Percentiles rank a stretch among this genome's conserved stretches.
phyloP scores from a whole-genome alignment of 2,329 filamentous ascomycete genomes.

The Aspergillus sp. region DNA sequence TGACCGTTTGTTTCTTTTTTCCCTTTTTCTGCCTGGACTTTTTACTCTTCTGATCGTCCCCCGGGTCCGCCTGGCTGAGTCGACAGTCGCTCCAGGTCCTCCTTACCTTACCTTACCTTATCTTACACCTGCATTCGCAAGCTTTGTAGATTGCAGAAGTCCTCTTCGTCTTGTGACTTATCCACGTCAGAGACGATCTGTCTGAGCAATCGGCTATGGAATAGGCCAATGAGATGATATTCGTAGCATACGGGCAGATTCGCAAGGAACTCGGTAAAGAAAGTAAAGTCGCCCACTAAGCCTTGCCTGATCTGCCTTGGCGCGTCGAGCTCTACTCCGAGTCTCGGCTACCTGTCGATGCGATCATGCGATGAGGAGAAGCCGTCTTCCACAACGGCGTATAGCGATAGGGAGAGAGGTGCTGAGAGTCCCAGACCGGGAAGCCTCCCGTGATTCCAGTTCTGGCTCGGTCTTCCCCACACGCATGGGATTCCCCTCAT shows the following conservation, averaged over 20 bases:
- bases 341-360: no score
- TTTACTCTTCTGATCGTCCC: not conserved
- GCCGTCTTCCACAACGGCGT: no score
- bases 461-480: no score
- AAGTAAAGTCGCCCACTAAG: not conserved
- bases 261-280: no score
- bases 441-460: no score
- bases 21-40: not conserved
- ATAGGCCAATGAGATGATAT: not conserved
- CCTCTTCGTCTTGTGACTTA: not conserved
- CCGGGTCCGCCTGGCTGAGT: conserved; percentile 1
- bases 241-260: no score
- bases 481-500: no score
- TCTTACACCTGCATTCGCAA: not conserved
- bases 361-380: no score
- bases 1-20: conserved; percentile 1
- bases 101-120: conserved; percentile 1
- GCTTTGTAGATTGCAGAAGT: no score
- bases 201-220: not conserved
- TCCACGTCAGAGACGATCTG: not conserved
- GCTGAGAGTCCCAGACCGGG: no score
- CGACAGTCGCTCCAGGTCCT: not conserved
- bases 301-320: conserved; percentile 11
- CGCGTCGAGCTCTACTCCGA: not conserved
- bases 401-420: no score